A percentile compares a stretch with the other conserved stretches of the same genome.
phyloP scores from a whole-genome alignment of 345 rosid genomes.

The Mangifera indica region DNA sequence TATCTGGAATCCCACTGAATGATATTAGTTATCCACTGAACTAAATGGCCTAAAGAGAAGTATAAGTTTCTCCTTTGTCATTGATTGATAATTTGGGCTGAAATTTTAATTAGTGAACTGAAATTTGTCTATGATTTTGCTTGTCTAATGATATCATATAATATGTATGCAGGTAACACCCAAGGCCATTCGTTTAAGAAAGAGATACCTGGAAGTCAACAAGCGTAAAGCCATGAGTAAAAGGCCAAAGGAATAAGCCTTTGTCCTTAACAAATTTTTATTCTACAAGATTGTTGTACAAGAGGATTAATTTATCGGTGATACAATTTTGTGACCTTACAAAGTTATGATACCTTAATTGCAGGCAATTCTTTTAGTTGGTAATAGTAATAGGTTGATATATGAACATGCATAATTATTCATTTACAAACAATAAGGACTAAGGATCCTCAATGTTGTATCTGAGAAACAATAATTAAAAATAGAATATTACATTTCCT shows the following conservation, averaged over 20 bases:
- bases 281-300: background rate
- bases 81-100: no score
- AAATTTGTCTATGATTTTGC: background rate
- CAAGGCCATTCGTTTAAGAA: conserved; percentile 78
- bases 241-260: conserved; percentile 60
- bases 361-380: conserved; percentile 10
- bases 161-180: conserved; percentile 73
- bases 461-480: background rate
- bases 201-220: conserved; percentile 83
- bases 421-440: conserved; percentile 3
- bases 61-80: no score
- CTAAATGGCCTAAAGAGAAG: no score
- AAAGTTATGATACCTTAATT: background rate
- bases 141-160: background rate
- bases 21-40: no score
- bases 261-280: conserved; percentile 8
- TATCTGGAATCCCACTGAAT: no score
- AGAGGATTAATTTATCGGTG: background rate
- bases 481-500: background rate
- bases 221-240: conserved; percentile 87
- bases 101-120: background rate
- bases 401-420: conserved; percentile 9
- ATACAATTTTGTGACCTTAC: background rate
- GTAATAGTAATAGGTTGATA: conserved; percentile 1
- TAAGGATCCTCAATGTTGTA: background rate